Evolutionary conservation across 169 alveolate genomes (phyloP).

Genomic region (Plasmodium reichenowi): DNA sequence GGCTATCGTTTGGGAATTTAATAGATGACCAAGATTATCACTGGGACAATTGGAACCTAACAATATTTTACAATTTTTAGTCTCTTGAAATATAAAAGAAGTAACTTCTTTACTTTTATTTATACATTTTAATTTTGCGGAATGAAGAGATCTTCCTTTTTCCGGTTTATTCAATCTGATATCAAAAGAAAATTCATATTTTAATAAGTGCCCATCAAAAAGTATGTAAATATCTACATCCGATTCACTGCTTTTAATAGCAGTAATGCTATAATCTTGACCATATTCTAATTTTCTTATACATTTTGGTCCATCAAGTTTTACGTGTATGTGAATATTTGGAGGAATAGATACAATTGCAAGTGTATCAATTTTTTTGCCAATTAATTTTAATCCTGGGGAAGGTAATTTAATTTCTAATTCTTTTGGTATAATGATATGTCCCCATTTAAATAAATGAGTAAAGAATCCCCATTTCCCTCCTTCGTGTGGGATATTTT

Average conservation of each 20-base stretch:
- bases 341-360: conserved; percentile 82
- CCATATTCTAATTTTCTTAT: conserved; percentile 77
- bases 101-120: conserved; percentile 54
- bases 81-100: conserved; percentile 51
- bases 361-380: conserved; percentile 77
- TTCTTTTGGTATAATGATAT: conserved; percentile 79
- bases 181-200: conserved; percentile 82
- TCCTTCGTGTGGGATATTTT: conserved; percentile 69
- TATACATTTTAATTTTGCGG: conserved; percentile 73
- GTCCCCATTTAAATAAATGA: conserved; percentile 84
- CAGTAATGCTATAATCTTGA: conserved; percentile 79
- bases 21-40: conserved; percentile 62
- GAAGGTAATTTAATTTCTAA: conserved; percentile 81
- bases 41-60: conserved; percentile 69
- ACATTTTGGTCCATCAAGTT: conserved; percentile 81
- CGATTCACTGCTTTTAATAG: conserved; percentile 82
- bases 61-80: conserved; percentile 38
- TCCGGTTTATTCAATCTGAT: conserved; percentile 77
- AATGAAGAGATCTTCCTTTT: conserved; percentile 69
- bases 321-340: conserved; percentile 76
- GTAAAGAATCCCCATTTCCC: conserved; percentile 85
- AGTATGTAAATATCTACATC: conserved; percentile 80
- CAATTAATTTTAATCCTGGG: conserved; percentile 79
- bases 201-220: conserved; percentile 80
- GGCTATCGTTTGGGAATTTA: conserved; percentile 57